A percentile compares a stretch with the other conserved stretches of the same genome.
Evolutionary conservation across 108 stramenopile genomes (phyloP).

Genomic region (Discostella stelligeroides): DNA sequence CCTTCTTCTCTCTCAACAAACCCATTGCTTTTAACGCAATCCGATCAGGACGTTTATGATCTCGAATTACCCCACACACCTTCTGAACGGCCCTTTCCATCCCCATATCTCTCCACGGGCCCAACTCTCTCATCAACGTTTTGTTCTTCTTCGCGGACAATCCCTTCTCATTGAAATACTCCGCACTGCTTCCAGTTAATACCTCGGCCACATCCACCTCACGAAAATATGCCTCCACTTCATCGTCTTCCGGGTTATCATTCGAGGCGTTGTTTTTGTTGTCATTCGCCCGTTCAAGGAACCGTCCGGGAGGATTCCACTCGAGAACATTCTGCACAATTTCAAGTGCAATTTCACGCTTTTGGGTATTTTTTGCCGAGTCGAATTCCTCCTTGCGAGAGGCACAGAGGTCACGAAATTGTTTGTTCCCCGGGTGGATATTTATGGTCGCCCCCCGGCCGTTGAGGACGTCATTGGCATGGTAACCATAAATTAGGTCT

Average conservation of each 20-base stretch:
- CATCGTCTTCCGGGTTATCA: background rate
- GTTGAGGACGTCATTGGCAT: slow-evolving; percentile 55
- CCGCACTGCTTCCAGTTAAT: slow-evolving; percentile 2
- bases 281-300: slow-evolving; percentile 47
- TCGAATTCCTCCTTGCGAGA: slow-evolving; percentile 67
- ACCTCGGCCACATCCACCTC: slow-evolving; percentile 10
- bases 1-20: slow-evolving; percentile 31
- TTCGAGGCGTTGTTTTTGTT: background rate
- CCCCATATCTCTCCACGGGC: slow-evolving; percentile 66
- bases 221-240: background rate
- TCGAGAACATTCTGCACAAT: slow-evolving; percentile 49
- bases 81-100: slow-evolving; percentile 71
- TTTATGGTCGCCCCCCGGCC: slow-evolving; percentile 81
- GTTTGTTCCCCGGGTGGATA: slow-evolving; percentile 65
- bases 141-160: slow-evolving; percentile 9
- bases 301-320: slow-evolving; percentile 49
- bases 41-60: slow-evolving; percentile 78
- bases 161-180: slow-evolving; percentile 13
- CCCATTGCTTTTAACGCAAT: slow-evolving; percentile 60
- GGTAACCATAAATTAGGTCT: slow-evolving; percentile 27
- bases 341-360: slow-evolving; percentile 64
- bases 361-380: slow-evolving; percentile 62
- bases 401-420: slow-evolving; percentile 64
- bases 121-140: slow-evolving; percentile 40
- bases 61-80: slow-evolving; percentile 78